Evolutionary conservation across 805 yeast species (phyloP).

Genomic region (Suhomyces xylopsoci): DNA sequence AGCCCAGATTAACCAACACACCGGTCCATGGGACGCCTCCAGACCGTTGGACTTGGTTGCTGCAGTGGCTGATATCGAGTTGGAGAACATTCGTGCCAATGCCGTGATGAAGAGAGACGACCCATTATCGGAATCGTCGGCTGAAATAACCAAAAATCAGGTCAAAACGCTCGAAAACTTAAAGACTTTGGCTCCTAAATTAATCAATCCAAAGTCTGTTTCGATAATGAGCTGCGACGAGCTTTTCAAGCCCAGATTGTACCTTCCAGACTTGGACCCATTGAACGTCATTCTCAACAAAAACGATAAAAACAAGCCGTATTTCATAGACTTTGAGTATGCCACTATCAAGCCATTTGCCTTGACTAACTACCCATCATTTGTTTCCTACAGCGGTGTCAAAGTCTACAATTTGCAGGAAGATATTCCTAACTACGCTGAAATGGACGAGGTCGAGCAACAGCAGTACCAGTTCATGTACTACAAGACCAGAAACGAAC

Average conservation of each 20-base stretch:
- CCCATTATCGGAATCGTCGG: background rate
- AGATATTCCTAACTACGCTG: slow-evolving; percentile 69
- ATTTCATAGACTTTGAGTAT: slow-evolving; percentile 81
- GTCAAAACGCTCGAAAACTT: slow-evolving; percentile 63
- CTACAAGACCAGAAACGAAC: slow-evolving; percentile 87
- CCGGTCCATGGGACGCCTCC: slow-evolving; percentile 76
- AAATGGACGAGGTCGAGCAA: slow-evolving; percentile 67
- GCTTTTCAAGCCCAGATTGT: slow-evolving; percentile 68
- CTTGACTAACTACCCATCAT: slow-evolving; percentile 74
- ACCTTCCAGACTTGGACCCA: slow-evolving; percentile 86
- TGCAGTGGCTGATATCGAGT: slow-evolving; percentile 63
- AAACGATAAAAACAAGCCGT: slow-evolving; percentile 32
- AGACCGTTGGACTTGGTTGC: slow-evolving; percentile 61
- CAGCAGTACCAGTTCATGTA: slow-evolving; percentile 83
- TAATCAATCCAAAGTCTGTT: slow-evolving; percentile 53
- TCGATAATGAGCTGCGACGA: slow-evolving; percentile 61
- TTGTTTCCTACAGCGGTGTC: slow-evolving; percentile 84
- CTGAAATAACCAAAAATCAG: slow-evolving; percentile 40
- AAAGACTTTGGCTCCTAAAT: slow-evolving; percentile 49
- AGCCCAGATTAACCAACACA: slow-evolving; percentile 44
- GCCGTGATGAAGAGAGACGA: background rate
- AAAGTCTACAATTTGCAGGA: slow-evolving; percentile 73
- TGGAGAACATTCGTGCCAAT: slow-evolving; percentile 47
- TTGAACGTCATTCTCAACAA: slow-evolving; percentile 62
- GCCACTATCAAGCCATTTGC: slow-evolving; percentile 78